Evolutionary conservation across 116 monocot species (phyloP).

Genomic region (Phalaenopsis hybrid): DNA sequence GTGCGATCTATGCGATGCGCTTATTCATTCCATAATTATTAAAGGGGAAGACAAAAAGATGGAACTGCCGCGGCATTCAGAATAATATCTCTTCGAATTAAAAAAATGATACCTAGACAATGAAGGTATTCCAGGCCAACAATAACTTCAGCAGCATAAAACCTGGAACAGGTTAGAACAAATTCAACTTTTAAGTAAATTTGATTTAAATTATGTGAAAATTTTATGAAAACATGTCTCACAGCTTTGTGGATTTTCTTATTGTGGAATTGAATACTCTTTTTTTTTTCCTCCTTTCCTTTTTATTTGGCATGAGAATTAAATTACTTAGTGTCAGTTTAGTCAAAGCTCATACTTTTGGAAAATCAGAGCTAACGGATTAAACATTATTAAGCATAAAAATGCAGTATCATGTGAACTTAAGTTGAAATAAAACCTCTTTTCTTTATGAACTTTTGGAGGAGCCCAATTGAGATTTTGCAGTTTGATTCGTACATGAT

Average conservation of each 20-base stretch:
- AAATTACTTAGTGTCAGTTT: background rate
- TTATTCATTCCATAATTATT: too few relatives aligned
- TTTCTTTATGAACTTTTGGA: too few relatives aligned
- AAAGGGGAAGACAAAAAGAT: background rate
- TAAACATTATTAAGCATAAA: background rate
- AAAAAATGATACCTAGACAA: conserved; percentile 58
- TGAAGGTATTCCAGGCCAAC: conserved; percentile 92
- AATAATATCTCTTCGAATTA: background rate
- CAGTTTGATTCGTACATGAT: too few relatives aligned
- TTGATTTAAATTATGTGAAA: background rate
- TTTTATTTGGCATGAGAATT: background rate
- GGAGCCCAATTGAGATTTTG: too few relatives aligned
- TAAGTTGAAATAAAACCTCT: too few relatives aligned
- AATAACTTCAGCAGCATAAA: conserved; percentile 92
- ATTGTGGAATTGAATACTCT: background rate
- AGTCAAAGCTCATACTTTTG: background rate
- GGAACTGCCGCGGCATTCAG: background rate
- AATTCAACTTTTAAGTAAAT: background rate
- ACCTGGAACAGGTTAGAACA: conserved; percentile 38
- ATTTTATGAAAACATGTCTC: background rate
- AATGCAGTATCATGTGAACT: too few relatives aligned
- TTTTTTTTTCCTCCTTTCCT: too few relatives aligned
- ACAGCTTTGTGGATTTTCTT: background rate
- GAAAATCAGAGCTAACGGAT: background rate
- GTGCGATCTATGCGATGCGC: too few relatives aligned